Conservation (phyloP, 805 yeast genomes). For the Cyberlindnera meyerae region DNA sequence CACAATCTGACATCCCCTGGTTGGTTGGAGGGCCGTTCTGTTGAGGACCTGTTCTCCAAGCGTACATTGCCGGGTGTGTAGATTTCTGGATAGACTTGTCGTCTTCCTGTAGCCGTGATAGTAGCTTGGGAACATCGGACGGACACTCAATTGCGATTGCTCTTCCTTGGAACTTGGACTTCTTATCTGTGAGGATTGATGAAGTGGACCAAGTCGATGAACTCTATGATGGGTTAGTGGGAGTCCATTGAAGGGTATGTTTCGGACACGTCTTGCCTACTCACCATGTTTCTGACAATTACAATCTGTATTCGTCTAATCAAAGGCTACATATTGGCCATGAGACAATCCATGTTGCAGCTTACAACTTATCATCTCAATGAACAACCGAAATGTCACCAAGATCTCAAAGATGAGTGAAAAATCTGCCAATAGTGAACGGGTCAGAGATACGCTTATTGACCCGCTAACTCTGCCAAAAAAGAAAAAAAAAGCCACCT, state of each 20-base stretch:
- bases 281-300: too few relatives aligned
- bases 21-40: constrained; percentile 19
- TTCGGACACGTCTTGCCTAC: too few relatives aligned
- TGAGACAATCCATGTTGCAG: too few relatives aligned
- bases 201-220: constrained; percentile 37
- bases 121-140: constrained; percentile 38
- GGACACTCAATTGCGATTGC: constrained; percentile 37
- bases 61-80: constrained; percentile 68
- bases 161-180: constrained; percentile 67
- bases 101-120: constrained; percentile 37
- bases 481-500: too few relatives aligned
- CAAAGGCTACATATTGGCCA: too few relatives aligned
- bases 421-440: constrained; percentile 1
- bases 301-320: too few relatives aligned
- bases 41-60: constrained; percentile 46
- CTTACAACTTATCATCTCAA: too few relatives aligned
- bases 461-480: too few relatives aligned
- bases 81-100: constrained; percentile 53
- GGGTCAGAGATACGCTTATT: not conserved
- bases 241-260: too few relatives aligned
- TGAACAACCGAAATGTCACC: too few relatives aligned
- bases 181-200: constrained; percentile 39
- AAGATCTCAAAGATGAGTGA: too few relatives aligned
- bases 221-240: constrained; percentile 1
- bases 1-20: constrained; percentile 66